Evolutionary conservation across 164 flowering plant species (phyloP).

Genomic region (Umbellularia californica): DNA sequence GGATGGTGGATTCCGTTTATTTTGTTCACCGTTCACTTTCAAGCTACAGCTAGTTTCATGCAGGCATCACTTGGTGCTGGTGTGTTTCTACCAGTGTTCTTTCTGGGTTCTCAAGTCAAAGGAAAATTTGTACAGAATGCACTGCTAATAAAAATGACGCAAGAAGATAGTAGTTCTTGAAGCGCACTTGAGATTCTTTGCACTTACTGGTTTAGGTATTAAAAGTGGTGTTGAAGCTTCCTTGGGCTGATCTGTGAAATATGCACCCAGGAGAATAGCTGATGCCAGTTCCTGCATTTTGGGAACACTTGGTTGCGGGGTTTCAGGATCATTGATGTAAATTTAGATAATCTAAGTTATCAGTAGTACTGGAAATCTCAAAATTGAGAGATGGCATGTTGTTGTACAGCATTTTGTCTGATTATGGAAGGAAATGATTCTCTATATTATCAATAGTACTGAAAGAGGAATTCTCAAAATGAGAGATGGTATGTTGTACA

Average conservation of each 20-base stretch:
- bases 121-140: background rate
- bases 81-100: background rate
- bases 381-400: background rate
- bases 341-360: background rate
- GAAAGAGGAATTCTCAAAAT: too few species aligned
- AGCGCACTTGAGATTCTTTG: background rate
- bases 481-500: too few species aligned
- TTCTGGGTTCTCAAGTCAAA: background rate
- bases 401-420: slow-evolving; percentile 4
- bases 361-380: background rate
- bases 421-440: background rate
- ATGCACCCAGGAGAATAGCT: background rate
- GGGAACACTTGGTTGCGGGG: background rate
- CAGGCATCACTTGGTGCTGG: background rate
- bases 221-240: background rate
- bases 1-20: background rate
- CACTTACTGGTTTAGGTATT: too few species aligned
- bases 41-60: background rate
- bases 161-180: background rate
- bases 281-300: background rate
- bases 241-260: background rate
- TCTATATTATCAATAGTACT: too few species aligned
- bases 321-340: background rate
- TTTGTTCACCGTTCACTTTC: background rate
- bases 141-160: slow-evolving; percentile 1